These are phyloP conservation scores for Alternaria tenuissima DNA, from an alignment of 2,329 filamentous ascomycete genomes.

Conservation along the genomic window DNA sequence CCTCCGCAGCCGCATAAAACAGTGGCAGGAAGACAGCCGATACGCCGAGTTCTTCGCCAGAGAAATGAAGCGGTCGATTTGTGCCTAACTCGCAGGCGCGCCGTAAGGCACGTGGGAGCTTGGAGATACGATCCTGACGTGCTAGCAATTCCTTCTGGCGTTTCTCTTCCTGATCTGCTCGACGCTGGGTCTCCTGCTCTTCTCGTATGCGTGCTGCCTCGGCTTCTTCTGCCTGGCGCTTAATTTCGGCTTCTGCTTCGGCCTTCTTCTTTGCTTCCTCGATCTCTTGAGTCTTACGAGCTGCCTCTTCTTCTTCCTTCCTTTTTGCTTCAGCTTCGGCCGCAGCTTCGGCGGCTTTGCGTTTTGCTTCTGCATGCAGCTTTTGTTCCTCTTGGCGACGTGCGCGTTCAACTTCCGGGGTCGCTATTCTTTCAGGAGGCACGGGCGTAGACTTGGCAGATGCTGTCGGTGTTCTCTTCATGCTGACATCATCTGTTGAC, in stretches of 20 bases:
- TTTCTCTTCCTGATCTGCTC: constrained; percentile 41
- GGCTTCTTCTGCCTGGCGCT: constrained; percentile 41
- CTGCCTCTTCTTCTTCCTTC: constrained; percentile 39
- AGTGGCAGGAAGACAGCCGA: constrained; percentile 51
- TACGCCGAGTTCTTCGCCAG: constrained; percentile 50
- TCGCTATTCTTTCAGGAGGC: constrained; percentile 45
- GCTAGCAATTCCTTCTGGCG: constrained; percentile 41
- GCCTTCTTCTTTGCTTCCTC: constrained; percentile 39
- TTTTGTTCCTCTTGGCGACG: constrained; percentile 47
- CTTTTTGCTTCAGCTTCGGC: constrained; percentile 38
- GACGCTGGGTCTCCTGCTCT: constrained; percentile 42
- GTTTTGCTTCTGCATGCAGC: constrained; percentile 37
- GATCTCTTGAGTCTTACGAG: constrained; percentile 40
- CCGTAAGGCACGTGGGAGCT: constrained; percentile 48
- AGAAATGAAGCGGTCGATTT: constrained; percentile 50
- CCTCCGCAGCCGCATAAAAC: constrained; percentile 43
- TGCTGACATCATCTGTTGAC: constrained; percentile 39
- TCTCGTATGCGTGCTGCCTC: constrained; percentile 44
- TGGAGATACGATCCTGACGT: constrained; percentile 45
- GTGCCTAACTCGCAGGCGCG: constrained; percentile 49
- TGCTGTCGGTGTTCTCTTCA: constrained; percentile 44
- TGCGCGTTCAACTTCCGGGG: constrained; percentile 45
- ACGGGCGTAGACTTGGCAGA: constrained; percentile 49
- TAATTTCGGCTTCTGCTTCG: constrained; percentile 43
- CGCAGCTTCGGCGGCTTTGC: constrained; percentile 31